phyloP scores from a whole-genome alignment of 208 protist genomes.

The Wallacemonas sp. region DNA sequence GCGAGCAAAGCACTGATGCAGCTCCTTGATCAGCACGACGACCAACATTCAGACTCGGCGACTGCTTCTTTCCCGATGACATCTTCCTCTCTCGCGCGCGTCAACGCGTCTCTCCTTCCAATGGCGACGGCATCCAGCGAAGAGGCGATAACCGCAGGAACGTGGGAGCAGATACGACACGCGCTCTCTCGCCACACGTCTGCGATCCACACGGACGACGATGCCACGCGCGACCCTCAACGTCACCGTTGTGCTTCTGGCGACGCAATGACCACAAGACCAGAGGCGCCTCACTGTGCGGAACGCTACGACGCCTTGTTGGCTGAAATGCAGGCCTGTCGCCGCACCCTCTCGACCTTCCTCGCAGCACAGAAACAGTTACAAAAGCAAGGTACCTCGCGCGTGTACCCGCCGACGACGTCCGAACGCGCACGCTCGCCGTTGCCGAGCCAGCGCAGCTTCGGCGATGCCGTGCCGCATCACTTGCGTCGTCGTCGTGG shows the following conservation, averaged over 20 bases:
- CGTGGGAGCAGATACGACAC: too few species aligned
- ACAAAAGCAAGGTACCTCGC: neutral
- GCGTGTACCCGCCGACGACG: neutral
- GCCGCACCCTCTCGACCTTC: constrained; percentile 2
- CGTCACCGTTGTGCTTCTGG: too few species aligned
- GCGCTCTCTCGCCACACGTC: too few species aligned
- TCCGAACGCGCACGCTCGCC: constrained; percentile 8
- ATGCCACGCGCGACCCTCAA: neutral
- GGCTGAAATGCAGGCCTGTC: constrained; percentile 2
- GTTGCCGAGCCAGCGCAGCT: constrained; percentile 3
- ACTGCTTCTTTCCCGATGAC: neutral
- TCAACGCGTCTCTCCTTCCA: too few species aligned
- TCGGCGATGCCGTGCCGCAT: constrained; percentile 8
- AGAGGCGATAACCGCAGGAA: too few species aligned
- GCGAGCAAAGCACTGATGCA: constrained; percentile 33
- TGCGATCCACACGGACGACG: neutral
- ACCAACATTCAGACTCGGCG: neutral
- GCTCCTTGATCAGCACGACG: constrained; percentile 22
- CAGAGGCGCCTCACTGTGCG: too few species aligned
- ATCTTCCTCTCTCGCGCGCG: neutral
- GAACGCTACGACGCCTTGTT: neutral
- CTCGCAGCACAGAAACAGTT: neutral
- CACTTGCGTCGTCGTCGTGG: constrained; percentile 7
- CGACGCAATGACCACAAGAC: too few species aligned
- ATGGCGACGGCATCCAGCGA: too few species aligned